Evolutionary conservation across 495 filamentous ascomycete species (phyloP), one percentile per base, ranked within the genome.

Genomic region (Thermochaetoides thermophila): DNA sequence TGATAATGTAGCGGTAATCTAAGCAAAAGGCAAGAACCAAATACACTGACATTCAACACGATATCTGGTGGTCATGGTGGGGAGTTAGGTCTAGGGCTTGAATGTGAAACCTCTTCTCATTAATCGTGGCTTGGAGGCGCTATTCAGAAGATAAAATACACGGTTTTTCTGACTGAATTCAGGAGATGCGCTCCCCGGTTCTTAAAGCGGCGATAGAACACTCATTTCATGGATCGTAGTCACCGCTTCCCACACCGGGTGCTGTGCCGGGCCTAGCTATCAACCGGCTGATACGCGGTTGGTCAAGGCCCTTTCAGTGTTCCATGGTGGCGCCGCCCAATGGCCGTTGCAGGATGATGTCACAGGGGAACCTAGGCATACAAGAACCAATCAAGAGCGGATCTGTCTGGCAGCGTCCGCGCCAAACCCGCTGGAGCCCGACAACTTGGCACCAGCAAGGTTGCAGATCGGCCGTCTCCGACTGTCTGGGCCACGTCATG

Each of bases 11-110:
- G 21, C 6, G 21, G 21, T 24, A 6, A 24, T 6, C 21, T 6
- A 24, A 11, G 23, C 26, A 17, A 34, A 31, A 15, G 13, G 26
- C 7, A 14, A 15, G 38, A 33, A 32, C 31, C 32, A 22, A 22
- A 30, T 19, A 21, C 17, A 49, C 57, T 48, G 55, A 84, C 81
- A 92, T 66, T 94, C 85, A 43, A 94, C 84, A 30, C 84, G 71
- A 52, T 94, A 94, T 34, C 84, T 69, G 12, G 82, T 82, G 10
- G 85, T 94, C 85, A 94, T 93, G 31, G 16, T 46, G 31, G 10
- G 10, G 3, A n/a, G n/a, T n/a, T n/a, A n/a, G n/a, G n/a, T n/a
- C n/a, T n/a, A n/a, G n/a, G n/a, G n/a, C n/a, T n/a, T n/a, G n/a
- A n/a, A n/a, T n/a, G n/a, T n/a, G n/a, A n/a, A n/a, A n/a, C n/a